Base-by-base conservation (phyloP, 495 filamentous ascomycete genomes). In the Achaetomiella virescens region DNA sequence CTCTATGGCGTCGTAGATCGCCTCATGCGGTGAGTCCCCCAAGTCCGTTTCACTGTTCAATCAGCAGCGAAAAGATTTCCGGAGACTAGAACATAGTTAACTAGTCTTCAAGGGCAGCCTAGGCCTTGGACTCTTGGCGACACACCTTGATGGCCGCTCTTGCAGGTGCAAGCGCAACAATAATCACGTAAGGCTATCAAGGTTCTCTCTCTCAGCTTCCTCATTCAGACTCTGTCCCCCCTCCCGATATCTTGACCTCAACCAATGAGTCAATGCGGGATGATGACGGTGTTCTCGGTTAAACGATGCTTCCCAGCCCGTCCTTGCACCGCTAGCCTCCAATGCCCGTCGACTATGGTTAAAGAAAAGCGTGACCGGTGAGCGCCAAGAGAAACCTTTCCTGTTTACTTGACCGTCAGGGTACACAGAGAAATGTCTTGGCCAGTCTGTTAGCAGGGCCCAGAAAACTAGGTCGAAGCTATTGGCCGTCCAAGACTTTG, bases 111-210 rank as follows among this genome's bases (percentile, higher is more conserved):
- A n/a, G n/a, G n/a, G n/a, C n/a, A n/a, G n/a, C n/a, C n/a, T n/a
- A n/a, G n/a, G n/a, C n/a, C n/a, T n/a, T n/a, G 27, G 27, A 24
- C 4, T 12, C 47, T 49, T 49, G 47, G 47, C 47, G 21, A n/a
- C n/a, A 20, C 33, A 49, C 47, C 47, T 49, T 49, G 31, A 49
- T 37, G 47, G 47, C 33, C 9, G 27, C 45, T 18, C n/a, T 11
- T 22, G 2, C 15, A 21, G 45, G 18, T 11, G 10, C 45, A 48
- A 12, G n/a, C n/a, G n/a, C 17, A 35, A n/a, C 17, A 35, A 29
- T 33, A 15, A 31, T 47, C 29, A 47, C 44, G 27, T 47, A 47
- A 47, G 18, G 18, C 47, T 21, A 37, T 49, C 47, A 49, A 49
- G 47, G 47, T 49, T 49, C 47, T 38, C 47, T 9, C 31, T 49